Percentiles rank a stretch among this genome's conserved stretches.
phyloP scores from a whole-genome alignment of 1,284 basidiomycete genomes.

The Papiliotrema fonsecae region DNA sequence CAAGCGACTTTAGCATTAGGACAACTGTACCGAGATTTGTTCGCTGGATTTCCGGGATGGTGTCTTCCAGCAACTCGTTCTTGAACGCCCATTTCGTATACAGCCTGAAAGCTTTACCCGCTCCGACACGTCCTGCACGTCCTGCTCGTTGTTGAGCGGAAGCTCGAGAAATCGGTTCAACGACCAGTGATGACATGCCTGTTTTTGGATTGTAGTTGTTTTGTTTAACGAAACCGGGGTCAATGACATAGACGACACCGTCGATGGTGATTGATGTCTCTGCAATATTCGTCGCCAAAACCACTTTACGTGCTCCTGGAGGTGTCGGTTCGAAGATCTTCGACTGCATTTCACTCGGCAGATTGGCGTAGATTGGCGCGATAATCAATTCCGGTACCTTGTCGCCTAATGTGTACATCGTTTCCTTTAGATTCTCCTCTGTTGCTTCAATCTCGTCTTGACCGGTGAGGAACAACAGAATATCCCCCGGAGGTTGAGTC shows the following conservation, averaged over 20 bases:
- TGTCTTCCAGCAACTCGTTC: conserved; percentile 59
- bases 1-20: conserved; percentile 58
- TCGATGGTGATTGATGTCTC: conserved; percentile 98
- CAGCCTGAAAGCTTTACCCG: conserved; percentile 92
- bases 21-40: conserved; percentile 53
- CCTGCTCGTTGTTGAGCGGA: conserved; percentile 96
- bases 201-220: conserved; percentile 95
- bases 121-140: conserved; percentile 92
- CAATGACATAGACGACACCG: conserved; percentile 95
- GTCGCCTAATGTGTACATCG: conserved; percentile 87
- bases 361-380: conserved; percentile 96
- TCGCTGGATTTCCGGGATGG: conserved; percentile 56
- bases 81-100: conserved; percentile 63
- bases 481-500: conserved; percentile 96
- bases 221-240: conserved; percentile 96
- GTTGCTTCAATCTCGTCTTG: conserved; percentile 99
- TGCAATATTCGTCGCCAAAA: conserved; percentile 97
- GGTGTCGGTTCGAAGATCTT: conserved; percentile 99
- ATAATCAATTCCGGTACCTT: conserved; percentile 92
- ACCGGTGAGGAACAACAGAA: conserved; percentile 95
- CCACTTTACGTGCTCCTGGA: conserved; percentile 84
- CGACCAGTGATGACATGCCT: conserved; percentile 90
- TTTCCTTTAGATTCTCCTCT: conserved; percentile 92
- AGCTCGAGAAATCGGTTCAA: conserved; percentile 91
- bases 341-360: conserved; percentile 98